A percentile compares a stretch with the other conserved stretches of the same genome.
Conservation (phyloP, 768 basidiomycete species). For the Termitomyces sp. region DNA sequence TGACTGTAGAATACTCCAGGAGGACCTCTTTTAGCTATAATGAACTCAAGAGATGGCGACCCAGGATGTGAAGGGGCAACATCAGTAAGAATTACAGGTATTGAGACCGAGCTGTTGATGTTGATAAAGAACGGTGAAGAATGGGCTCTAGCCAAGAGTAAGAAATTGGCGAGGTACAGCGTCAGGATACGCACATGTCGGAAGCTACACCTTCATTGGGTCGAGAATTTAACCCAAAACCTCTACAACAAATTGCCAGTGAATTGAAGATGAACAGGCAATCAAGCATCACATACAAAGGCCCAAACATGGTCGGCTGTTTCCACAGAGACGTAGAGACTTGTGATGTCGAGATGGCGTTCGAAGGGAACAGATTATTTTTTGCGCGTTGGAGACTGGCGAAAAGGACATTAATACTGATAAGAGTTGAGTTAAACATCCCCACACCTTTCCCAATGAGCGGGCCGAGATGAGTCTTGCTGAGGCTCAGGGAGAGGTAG, state of each 20-base stretch:
- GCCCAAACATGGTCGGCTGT: slow-evolving; percentile 64
- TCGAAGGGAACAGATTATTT: slow-evolving; percentile 46
- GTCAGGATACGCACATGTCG: slow-evolving; percentile 26
- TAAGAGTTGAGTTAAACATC: neutral
- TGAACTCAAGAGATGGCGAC: slow-evolving; percentile 33
- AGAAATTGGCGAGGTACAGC: slow-evolving; percentile 2
- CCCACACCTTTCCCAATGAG: slow-evolving; percentile 25
- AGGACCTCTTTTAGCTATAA: slow-evolving; percentile 37
- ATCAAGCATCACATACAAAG: slow-evolving; percentile 34
- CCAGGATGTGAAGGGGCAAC: slow-evolving; percentile 26
- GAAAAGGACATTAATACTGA: slow-evolving; percentile 9
- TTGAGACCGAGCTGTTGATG: slow-evolving; percentile 45
- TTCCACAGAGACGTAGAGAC: slow-evolving; percentile 34
- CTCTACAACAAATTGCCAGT: slow-evolving; percentile 22
- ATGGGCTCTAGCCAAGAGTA: slow-evolving; percentile 20
- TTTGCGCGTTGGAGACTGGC: slow-evolving; percentile 40
- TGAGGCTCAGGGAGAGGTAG: neutral
- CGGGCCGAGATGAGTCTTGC: slow-evolving; percentile 8
- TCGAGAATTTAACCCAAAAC: slow-evolving; percentile 29
- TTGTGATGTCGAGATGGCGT: slow-evolving; percentile 15
- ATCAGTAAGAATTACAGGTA: slow-evolving; percentile 49
- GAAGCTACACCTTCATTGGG: slow-evolving; percentile 7
- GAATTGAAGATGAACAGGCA: neutral
- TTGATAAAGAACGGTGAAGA: slow-evolving; percentile 41
- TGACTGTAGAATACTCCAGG: slow-evolving; percentile 62